Evolutionary conservation across 805 yeast genomes (phyloP).

Genomic region (Suhomyces canberraensis): DNA sequence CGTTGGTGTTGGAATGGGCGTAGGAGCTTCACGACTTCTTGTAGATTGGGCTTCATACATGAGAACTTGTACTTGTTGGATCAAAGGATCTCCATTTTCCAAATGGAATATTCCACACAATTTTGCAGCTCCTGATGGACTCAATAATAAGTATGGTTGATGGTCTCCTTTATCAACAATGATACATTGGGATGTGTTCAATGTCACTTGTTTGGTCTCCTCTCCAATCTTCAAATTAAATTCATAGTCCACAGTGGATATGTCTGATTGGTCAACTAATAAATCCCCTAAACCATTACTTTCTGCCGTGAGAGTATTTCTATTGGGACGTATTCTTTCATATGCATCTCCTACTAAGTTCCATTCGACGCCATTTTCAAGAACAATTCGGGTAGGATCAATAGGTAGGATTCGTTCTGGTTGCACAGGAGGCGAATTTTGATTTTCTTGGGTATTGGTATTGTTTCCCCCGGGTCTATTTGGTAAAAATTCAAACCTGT

Average conservation of each 20-base stretch:
- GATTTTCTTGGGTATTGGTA: background rate
- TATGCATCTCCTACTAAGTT: conserved; percentile 22
- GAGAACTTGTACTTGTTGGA: conserved; percentile 25
- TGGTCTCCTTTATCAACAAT: conserved; percentile 31
- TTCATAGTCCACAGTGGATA: conserved; percentile 24
- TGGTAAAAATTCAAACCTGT: conserved; percentile 23
- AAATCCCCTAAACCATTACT: conserved; percentile 1
- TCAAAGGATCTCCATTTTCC: conserved; percentile 13
- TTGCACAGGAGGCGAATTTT: background rate
- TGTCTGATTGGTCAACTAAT: conserved; percentile 27
- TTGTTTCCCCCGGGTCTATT: conserved; percentile 1
- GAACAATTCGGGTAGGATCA: conserved; percentile 20
- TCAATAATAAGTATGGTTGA: conserved; percentile 38
- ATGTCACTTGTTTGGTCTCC: conserved; percentile 11
- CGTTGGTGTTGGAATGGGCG: background rate
- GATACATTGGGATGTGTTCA: conserved; percentile 42
- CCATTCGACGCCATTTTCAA: conserved; percentile 17
- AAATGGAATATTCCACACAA: conserved; percentile 13
- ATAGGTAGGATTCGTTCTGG: conserved; percentile 7
- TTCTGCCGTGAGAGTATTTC: conserved; percentile 3
- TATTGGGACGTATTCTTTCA: conserved; percentile 16
- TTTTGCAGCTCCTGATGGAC: conserved; percentile 32
- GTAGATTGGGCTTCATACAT: conserved; percentile 10
- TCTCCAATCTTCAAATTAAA: conserved; percentile 17
- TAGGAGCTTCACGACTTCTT: too few relatives aligned